A percentile compares a stretch with the other conserved stretches of the same genome.
Evolutionary conservation across 768 basidiomycete genomes (phyloP).

Genomic region (Lepiota subincarnata): DNA sequence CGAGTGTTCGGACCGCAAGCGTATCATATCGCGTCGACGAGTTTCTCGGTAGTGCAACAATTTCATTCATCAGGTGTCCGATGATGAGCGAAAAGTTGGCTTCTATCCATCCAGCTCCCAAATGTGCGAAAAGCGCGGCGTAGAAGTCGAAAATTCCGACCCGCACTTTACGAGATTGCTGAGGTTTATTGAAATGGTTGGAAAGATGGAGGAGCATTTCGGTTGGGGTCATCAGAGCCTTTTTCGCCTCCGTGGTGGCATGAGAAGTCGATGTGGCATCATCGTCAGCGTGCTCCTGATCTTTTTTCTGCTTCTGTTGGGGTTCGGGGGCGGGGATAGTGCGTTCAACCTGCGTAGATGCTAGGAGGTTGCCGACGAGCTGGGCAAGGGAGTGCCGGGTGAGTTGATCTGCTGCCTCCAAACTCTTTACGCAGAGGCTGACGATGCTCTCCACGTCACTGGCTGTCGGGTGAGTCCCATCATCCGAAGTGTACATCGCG

Average conservation of each 20-base stretch:
- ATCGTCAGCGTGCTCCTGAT: constrained; percentile 57
- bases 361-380: constrained; percentile 79
- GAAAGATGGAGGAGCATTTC: constrained; percentile 88
- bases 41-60: constrained; percentile 59
- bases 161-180: constrained; percentile 62
- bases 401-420: constrained; percentile 80
- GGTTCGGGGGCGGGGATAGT: constrained; percentile 40
- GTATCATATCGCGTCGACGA: constrained; percentile 65
- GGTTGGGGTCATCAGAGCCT: constrained; percentile 62
- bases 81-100: constrained; percentile 76
- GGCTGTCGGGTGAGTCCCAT: constrained; percentile 51
- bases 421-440: constrained; percentile 57
- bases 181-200: constrained; percentile 71
- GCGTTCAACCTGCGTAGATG: constrained; percentile 74
- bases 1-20: constrained; percentile 65
- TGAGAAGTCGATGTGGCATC: constrained; percentile 38
- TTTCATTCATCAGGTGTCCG: constrained; percentile 72
- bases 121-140: constrained; percentile 64
- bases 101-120: constrained; percentile 80
- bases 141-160: constrained; percentile 92
- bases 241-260: constrained; percentile 51
- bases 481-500: constrained; percentile 52
- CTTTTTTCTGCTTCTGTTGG: constrained; percentile 60
- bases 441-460: constrained; percentile 79
- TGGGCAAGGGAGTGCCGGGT: constrained; percentile 78